Evolutionary conservation across 345 rosid genomes (phyloP), one percentile per base, ranked within the genome.

Genomic region (Toxicodendron radicans): DNA sequence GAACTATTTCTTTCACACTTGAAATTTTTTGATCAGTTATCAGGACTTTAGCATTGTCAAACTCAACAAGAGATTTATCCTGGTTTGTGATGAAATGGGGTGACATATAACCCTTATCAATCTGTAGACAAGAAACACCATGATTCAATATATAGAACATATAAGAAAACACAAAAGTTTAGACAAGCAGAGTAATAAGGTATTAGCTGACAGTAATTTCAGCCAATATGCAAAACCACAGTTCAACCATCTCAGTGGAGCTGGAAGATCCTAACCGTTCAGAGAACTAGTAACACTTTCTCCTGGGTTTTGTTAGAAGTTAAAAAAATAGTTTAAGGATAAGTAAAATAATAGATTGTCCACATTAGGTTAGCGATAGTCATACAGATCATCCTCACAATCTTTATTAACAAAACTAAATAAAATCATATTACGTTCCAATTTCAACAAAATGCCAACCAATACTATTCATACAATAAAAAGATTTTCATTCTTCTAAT

Each of bases 51-150:
- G 94, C 83, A 79, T 92, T 91, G 73, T 87, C 94, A 76, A 95
- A 92, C 81, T 91, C 94, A 81, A 92, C 92, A 9, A 72, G 73
- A 75, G 92, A 89, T 53, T 80, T 92, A 43, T 87, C 95, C 70
- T 83, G 94, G 75, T 92, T 95, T 46, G 95, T 91, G 61, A 95
- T 86, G 92, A 95, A 95, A 2, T 80, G 90, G 12, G 94, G 87
- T 0, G 91, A 91, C 88, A 90, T 89, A 67, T 86, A 90, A 54
- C 97, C 99, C 89, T 88, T 88, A 78, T 95, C 95, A 80, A 92
- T 74, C 97, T 91, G 87, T 63, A 43, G 46, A 82, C 62, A 84
- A 72, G 33, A 49, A 68, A 70, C 5, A 69, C 64, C 64, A 11
- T 43, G n/a, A 54, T 54, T 12, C 64, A 43, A 62, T 33, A 14